A percentile compares a stretch with the other conserved stretches of the same genome.
Evolutionary conservation across 139 green algal genomes (phyloP).

Genomic region (Auxenochlorella pyrenoidosa): DNA sequence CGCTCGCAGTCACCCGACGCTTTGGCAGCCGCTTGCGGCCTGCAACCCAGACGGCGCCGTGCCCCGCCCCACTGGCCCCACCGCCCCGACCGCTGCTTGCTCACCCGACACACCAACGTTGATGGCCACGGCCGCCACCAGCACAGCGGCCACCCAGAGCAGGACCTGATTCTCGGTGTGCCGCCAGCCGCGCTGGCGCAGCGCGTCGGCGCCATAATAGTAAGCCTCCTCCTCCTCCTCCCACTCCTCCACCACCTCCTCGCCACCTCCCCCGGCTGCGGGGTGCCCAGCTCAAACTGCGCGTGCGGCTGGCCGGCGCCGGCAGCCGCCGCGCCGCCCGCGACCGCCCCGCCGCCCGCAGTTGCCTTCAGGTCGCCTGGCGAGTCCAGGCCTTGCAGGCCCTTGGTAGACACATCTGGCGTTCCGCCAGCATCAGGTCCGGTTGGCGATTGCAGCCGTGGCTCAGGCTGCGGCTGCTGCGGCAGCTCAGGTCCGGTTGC

Average conservation of each 20-base stretch:
- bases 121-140: conserved; percentile 8
- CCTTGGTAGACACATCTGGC: not conserved
- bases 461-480: not conserved
- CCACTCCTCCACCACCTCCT: not conserved
- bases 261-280: not conserved
- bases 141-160: not conserved
- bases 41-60: no score
- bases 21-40: no score
- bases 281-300: not conserved
- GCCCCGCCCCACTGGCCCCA: no score
- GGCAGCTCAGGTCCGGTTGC: no score
- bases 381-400: not conserved
- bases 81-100: not conserved
- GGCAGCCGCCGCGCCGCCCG: not conserved
- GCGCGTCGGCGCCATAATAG: conserved; percentile 17
- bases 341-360: not conserved
- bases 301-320: not conserved
- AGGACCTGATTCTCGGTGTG: conserved; percentile 15
- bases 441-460: not conserved
- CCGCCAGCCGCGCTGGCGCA: not conserved
- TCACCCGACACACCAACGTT: conserved; percentile 19
- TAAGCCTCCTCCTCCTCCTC: conserved; percentile 15
- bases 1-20: no score
- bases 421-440: not conserved
- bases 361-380: not conserved